These are phyloP conservation scores for Cynara cardunculus DNA, from an alignment of 129 eudicot genomes.

Conservation along the genomic window DNA sequence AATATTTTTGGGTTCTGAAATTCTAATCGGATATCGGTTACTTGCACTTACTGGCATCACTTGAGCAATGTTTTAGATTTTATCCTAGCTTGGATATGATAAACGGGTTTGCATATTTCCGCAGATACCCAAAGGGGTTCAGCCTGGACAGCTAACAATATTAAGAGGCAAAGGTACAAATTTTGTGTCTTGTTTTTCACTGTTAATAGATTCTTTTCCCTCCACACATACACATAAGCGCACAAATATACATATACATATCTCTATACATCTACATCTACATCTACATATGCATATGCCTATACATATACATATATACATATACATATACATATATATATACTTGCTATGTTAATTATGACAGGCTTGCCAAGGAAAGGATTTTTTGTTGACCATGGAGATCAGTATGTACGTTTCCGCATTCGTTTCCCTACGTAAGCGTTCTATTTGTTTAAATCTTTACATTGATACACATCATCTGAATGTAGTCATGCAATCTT, in stretches of 20 bases:
- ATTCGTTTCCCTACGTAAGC: conserved; percentile 69
- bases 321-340: neutral
- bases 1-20: neutral
- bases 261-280: neutral
- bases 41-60: conserved; percentile 5
- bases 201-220: neutral
- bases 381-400: conserved; percentile 66
- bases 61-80: neutral
- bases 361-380: conserved; percentile 76
- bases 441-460: neutral
- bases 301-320: neutral
- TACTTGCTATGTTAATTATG: conserved; percentile 14
- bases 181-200: neutral
- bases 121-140: conserved; percentile 95
- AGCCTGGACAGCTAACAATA: conserved; percentile 67
- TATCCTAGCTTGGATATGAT: neutral
- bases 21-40: neutral
- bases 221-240: neutral
- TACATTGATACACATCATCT: neutral
- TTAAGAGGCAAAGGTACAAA: conserved; percentile 72
- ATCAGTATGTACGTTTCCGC: conserved; percentile 80
- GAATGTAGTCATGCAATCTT: neutral
- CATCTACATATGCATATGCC: neutral
- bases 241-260: neutral
- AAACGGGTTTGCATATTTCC: conserved; percentile 12